A percentile compares a stretch with the other conserved stretches of the same genome.
Conservation (phyloP, 106 monocot genomes). For the Phalaenopsis equestris region DNA sequence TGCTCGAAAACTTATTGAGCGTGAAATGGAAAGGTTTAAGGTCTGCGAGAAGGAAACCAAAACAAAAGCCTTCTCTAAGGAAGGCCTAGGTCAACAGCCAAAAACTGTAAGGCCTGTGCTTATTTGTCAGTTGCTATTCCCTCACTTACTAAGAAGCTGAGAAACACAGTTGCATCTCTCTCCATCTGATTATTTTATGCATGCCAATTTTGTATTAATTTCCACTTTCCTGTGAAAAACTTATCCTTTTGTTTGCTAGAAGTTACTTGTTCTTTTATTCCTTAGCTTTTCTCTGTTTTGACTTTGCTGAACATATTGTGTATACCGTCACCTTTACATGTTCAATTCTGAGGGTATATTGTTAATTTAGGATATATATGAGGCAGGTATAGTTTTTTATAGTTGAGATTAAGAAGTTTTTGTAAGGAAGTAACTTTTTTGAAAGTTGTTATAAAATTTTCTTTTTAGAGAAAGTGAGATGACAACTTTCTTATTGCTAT, state of each 20-base stretch:
- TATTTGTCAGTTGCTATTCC: conserved; percentile 1
- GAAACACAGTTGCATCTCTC: not conserved
- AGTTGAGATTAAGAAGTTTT: too few species aligned
- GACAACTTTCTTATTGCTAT: too few species aligned
- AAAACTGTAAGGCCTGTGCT: conserved; percentile 61
- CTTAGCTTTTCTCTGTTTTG: not conserved
- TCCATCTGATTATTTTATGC: not conserved
- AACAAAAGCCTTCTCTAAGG: conserved; percentile 98
- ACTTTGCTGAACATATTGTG: not conserved
- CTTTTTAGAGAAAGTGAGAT: too few species aligned
- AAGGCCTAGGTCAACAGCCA: conserved; percentile 94
- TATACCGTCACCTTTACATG: not conserved
- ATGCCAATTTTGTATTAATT: not conserved
- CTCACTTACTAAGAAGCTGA: not conserved
- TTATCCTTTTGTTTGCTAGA: not conserved
- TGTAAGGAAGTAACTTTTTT: too few species aligned
- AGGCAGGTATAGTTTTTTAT: too few species aligned
- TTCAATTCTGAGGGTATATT: not conserved
- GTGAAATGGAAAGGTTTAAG: conserved; percentile 99
- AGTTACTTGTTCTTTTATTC: not conserved
- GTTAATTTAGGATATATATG: too few species aligned
- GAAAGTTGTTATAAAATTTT: too few species aligned
- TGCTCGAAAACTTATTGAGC: conserved; percentile 91
- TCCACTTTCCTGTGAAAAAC: not conserved
- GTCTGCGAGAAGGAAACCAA: conserved; percentile 98